Evolutionary conservation across 768 basidiomycete species (phyloP), one percentile per base, ranked within the genome.

Genomic region (Leucocoprinus leucothites): DNA sequence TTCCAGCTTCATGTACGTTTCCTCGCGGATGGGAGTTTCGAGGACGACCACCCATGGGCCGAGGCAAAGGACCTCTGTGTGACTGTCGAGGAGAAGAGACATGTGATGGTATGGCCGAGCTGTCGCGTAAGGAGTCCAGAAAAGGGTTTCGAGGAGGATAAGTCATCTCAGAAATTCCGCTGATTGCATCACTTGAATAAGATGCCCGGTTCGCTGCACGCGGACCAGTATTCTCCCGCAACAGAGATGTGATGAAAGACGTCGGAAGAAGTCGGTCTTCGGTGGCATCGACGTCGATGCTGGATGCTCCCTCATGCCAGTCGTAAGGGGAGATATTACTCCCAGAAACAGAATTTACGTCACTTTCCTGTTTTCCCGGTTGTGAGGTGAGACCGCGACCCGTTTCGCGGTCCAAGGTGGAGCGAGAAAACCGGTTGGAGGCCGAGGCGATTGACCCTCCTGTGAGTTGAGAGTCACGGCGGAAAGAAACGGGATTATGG

Each of bases 301-400:
- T 77, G 11, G 82, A 82, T 16, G 81, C 77, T 1, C 80, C 84
- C 63, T 85, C 84, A 57, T 83, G 79, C 82, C 84, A 84, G 62
- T 82, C 80, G 60, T 76, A 69, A 3, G 79, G 73, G 13, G 81
- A 74, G 38, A 71, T 59, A 19, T 64, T 56, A 36, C 56, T 60
- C 16, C 61, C 51, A 6, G 59, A 57, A 21, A 24, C 43, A 14
- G 52, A 53, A 28, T 18, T 49, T 9, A 26, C 19, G 24, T 51
- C 38, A 18, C 51, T 48, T 9, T 50, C 48, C 51, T 21, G 47
- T 34, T 41, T 25, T 18, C 40, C n/a, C 18, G 16, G 22, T 18
- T 46, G 16, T 9, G 31, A 47, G 18, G 28, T 41, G 19, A 38
- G 34, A 21, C 41, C 13, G 28, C n/a, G 36, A 34, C 38, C 16